A percentile compares a stretch with the other conserved stretches of the same genome.
Evolutionary conservation across 495 filamentous ascomycete species (phyloP).

Genomic region (Aspergillus campestris): DNA sequence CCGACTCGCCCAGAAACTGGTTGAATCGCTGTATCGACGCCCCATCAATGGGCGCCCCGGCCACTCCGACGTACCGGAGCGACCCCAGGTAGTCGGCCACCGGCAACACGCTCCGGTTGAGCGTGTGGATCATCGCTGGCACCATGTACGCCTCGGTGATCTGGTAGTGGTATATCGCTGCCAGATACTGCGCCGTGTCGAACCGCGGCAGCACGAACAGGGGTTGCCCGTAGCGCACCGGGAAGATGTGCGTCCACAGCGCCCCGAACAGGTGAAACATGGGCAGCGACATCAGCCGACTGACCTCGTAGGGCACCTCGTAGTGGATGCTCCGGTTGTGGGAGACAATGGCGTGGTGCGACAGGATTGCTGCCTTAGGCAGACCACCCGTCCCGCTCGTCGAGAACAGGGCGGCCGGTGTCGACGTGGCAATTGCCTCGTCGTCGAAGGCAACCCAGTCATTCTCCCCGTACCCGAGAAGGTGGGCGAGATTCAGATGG

Average conservation of each 20-base stretch:
- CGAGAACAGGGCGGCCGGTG: constrained; percentile 44
- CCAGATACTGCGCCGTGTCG: constrained; percentile 46
- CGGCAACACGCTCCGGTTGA: constrained; percentile 37
- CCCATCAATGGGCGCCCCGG: constrained; percentile 19
- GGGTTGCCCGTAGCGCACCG: constrained; percentile 47
- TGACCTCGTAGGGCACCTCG: constrained; percentile 38
- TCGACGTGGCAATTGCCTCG: constrained; percentile 32
- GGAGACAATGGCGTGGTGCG: constrained; percentile 44
- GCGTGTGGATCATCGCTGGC: constrained; percentile 48
- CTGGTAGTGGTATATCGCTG: constrained; percentile 44
- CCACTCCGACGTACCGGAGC: constrained; percentile 31
- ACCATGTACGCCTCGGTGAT: constrained; percentile 57
- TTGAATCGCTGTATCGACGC: constrained; percentile 16
- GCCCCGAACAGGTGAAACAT: constrained; percentile 58
- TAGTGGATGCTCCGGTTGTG: constrained; percentile 44
- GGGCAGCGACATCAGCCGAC: constrained; percentile 49
- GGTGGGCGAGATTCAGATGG: constrained; percentile 28
- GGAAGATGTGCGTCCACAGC: constrained; percentile 43
- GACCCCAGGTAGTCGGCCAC: constrained; percentile 39
- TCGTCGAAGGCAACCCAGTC: constrained; percentile 48
- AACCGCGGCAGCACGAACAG: constrained; percentile 56
- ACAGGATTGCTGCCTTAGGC: constrained; percentile 48
- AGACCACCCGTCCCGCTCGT: constrained; percentile 53
- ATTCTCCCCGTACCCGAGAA: constrained; percentile 42
- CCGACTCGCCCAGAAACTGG: constrained; percentile 10